These are phyloP conservation scores for Phlyctochytrium bullatum DNA, from an alignment of 192 early-diverging fungal species.

Conservation along the genomic window DNA sequence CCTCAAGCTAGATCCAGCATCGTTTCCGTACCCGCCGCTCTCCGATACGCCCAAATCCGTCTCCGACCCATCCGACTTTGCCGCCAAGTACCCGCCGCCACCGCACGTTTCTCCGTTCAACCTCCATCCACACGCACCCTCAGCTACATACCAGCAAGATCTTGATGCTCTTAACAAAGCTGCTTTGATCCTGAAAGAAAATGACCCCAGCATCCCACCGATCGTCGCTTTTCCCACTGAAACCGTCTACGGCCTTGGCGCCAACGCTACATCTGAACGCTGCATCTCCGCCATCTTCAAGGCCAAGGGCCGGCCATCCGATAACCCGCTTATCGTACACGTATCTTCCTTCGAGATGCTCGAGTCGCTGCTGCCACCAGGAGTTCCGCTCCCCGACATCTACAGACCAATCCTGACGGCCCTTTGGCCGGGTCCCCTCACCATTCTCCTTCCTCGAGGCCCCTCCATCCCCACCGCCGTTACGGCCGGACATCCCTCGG, in stretches of 20 bases:
- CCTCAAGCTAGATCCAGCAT: neutral
- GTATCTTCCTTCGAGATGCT: conserved; percentile 90
- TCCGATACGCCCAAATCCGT: neutral
- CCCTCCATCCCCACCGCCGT: conserved; percentile 70
- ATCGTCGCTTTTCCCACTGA: conserved; percentile 94
- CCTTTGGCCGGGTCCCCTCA: conserved; percentile 94
- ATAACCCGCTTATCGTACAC: conserved; percentile 98
- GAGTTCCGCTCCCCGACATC: conserved; percentile 50
- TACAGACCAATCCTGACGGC: conserved; percentile 66
- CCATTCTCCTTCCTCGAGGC: conserved; percentile 79
- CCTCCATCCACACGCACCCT: neutral
- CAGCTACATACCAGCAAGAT: neutral
- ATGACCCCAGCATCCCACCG: neutral
- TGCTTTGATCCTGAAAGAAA: neutral
- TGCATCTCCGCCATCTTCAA: conserved; percentile 77
- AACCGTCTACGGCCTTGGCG: conserved; percentile 96
- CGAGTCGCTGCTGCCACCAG: conserved; percentile 52
- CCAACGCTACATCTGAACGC: conserved; percentile 69
- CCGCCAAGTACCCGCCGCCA: no score
- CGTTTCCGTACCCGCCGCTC: neutral
- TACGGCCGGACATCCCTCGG: conserved; percentile 79
- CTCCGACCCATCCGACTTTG: no score
- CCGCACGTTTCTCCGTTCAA: neutral
- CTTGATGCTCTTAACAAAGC: neutral
- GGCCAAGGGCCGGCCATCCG: conserved; percentile 84